Evolutionary conservation across 257 asterid genomes (phyloP), one percentile per base, ranked within the genome.

Genomic region (Anisodus tanguticus): DNA sequence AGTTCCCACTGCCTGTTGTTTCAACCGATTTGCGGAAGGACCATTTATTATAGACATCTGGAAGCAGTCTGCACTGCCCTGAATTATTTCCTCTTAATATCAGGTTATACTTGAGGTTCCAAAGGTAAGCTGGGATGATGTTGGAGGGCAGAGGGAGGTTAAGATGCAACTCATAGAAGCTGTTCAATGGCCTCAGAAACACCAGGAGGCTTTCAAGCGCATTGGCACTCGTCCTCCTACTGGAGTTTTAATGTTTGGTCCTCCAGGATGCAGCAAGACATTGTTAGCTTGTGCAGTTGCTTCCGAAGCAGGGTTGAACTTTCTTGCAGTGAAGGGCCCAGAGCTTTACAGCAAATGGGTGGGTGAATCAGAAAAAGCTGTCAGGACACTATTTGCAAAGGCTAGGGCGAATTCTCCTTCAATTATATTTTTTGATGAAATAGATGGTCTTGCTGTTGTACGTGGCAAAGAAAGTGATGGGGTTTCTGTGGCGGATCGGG

Each of bases 261-360:
- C 98, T 78, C 98, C 98, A 76, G 98, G 99, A 80, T 95, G 98
- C 92, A 95, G 98, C 91, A 97, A 97, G 90, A 97, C 98, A 64
- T 93, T 95, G 58, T 88, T 97, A 89, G 99, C 99, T 16, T 97
- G 98, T 84, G 98, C 98, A 11, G 98, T 97, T 67, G 98, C 98
- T 90, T 95, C 98, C 51, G 97, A 95, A 90, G 97, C 98, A 47
- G 92, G 97, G 74, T 85, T 95, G 89, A 97, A 95, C 89, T 97
- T 97, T 88, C 97, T 95, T 87, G 97, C 98, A 1, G 96, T 97
- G 4, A 95, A 95, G 89, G 99, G 99, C 84, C 99, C 98, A 12
- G 96, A 97, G 89, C 97, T 97, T 88, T 97, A 92, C 88, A 95
- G 97, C 91, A 97, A 93, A 88, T 93, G 98, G 97, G 99, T 97